Base-by-base conservation (phyloP, 2,329 filamentous ascomycete species). In the Verticillium nonalfalfae region DNA sequence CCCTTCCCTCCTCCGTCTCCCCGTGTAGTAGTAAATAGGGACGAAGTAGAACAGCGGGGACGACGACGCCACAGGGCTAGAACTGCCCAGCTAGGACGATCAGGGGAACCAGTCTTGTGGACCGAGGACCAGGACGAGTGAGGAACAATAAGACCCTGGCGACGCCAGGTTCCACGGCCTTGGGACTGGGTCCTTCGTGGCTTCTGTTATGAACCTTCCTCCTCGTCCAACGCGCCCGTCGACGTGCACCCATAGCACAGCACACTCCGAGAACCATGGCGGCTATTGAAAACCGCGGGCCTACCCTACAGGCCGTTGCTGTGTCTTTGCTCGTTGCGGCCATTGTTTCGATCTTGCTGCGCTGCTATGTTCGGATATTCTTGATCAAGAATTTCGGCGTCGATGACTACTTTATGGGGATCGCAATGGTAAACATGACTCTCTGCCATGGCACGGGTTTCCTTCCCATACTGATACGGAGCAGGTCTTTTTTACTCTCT, bases 381-480 rank as follows among this genome's bases (percentile, higher is more conserved):
- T 60, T 78, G 13, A 71, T 78, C 38, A 75, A 71, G 64, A 72
- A 70, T 38, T 78, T 78, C 65, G 75, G 75, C 1, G 58, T 69
- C 9, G 76, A 78, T 62, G 76, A 78, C 63, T 75, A 70, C 70
- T 67, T 73, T 59, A 78, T 78, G 75, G 56, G 71, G 0, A 60
- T 66, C 39, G 76, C 76, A 35, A 66, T 72, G 60, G 74, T 75
- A 68, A 57, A 66, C 4, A 59, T 40, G n/a, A 52, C 45, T 52
- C 45, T n/a, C n/a, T 40, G 26, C 11, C 54, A 11, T 33, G 33
- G 26, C 26, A 31, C 26, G 26, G 26, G 1, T 31, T 31, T 4
- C 26, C 26, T 31, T 31, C 45, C 45, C 45, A 55, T 34, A 15
- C 1, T 13, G 15, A 4, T 34, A 57, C 18, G 34, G 33, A 57